Percentiles rank a stretch among this genome's conserved stretches.
Evolutionary conservation across 164 flowering plant species (phyloP).

Genomic region (Annona cherimola): DNA sequence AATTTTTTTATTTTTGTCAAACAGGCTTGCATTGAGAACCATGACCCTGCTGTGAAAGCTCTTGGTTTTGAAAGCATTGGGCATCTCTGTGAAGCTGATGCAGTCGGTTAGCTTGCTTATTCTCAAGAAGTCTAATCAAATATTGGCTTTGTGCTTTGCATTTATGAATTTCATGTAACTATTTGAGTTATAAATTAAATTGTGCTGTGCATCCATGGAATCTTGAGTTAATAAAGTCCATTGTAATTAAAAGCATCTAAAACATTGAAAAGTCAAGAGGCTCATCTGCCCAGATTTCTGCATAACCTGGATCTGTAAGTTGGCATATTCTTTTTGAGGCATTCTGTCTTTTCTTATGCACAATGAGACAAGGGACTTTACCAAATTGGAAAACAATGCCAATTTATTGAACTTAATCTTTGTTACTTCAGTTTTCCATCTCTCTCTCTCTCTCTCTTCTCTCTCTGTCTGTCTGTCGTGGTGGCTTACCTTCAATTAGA

Average conservation of each 20-base stretch:
- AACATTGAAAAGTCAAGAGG: neutral
- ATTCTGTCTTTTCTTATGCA: neutral
- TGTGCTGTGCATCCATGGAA: too few species aligned
- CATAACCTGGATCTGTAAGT: neutral
- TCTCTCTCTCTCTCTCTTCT: neutral
- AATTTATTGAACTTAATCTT: too few species aligned
- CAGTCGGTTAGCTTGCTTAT: constrained; percentile 51
- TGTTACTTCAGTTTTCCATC: neutral
- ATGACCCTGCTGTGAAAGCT: constrained; percentile 52
- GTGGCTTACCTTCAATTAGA: neutral
- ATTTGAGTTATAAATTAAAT: neutral
- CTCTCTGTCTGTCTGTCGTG: neutral
- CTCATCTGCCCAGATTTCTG: neutral
- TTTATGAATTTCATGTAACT: constrained; percentile 1
- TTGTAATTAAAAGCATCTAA: neutral
- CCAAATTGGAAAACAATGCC: neutral
- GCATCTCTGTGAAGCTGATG: constrained; percentile 97
- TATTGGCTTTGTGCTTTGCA: constrained; percentile 3
- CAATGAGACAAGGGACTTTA: neutral
- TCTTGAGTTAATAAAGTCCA: neutral
- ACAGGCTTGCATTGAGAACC: constrained; percentile 87
- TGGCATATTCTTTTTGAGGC: neutral
- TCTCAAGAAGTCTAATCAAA: neutral
- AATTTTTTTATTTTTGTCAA: constrained; percentile 10
- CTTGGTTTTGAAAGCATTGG: constrained; percentile 87